phyloP scores from a whole-genome alignment of 1,284 basidiomycete species.

The Cutaneotrichosporon mucoides region DNA sequence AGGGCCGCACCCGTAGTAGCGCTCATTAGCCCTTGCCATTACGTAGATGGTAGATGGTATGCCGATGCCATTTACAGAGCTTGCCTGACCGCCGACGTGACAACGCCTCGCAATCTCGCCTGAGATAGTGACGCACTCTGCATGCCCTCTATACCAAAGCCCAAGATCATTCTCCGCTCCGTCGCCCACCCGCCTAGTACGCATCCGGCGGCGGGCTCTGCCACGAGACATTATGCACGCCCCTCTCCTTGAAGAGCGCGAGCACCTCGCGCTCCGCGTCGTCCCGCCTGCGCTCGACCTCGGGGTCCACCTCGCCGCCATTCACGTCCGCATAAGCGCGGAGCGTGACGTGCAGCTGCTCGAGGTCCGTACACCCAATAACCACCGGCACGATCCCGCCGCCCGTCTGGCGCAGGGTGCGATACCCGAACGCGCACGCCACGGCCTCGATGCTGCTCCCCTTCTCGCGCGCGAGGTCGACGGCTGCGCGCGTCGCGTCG shows the following conservation, averaged over 20 bases:
- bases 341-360: slow-evolving; percentile 70
- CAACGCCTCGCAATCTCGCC: too few species aligned
- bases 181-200: too few species aligned
- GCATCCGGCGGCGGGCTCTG: slow-evolving; percentile 24
- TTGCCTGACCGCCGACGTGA: too few species aligned
- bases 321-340: slow-evolving; percentile 62
- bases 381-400: slow-evolving; percentile 62
- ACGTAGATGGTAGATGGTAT: too few species aligned
- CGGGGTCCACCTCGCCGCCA: slow-evolving; percentile 23
- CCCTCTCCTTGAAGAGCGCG: slow-evolving; percentile 54
- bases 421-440: slow-evolving; percentile 68
- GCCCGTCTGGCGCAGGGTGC: slow-evolving; percentile 45
- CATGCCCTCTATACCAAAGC: too few species aligned
- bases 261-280: slow-evolving; percentile 55
- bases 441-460: slow-evolving; percentile 59
- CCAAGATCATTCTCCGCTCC: too few species aligned
- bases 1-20: too few species aligned
- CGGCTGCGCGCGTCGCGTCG: slow-evolving; percentile 26
- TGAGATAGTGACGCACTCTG: too few species aligned
- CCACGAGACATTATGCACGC: slow-evolving; percentile 55
- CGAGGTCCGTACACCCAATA: slow-evolving; percentile 61
- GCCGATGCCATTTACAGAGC: too few species aligned
- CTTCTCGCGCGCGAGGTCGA: slow-evolving; percentile 18
- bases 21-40: too few species aligned
- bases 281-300: slow-evolving; percentile 34